Evolutionary conservation across 441 rosid species (phyloP).

Genomic region (Mallotus japonicus): DNA sequence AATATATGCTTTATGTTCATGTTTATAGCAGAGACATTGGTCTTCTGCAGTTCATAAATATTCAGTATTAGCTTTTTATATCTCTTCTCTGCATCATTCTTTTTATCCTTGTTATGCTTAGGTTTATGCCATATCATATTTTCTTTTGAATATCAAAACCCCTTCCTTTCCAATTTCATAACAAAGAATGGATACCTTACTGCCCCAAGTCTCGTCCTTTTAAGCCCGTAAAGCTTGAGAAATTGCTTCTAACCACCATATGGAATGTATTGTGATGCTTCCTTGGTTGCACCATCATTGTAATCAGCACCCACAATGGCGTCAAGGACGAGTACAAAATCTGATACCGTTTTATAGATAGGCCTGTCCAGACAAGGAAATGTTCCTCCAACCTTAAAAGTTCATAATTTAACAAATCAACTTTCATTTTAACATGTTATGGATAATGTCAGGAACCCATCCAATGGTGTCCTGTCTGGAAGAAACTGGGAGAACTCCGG

Average conservation of each 20-base stretch:
- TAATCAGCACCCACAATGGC: constrained; percentile 57
- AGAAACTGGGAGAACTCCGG: constrained; percentile 66
- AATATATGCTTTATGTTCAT: too few species aligned
- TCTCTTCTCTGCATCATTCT: too few species aligned
- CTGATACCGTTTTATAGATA: constrained; percentile 57
- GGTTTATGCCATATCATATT: too few species aligned
- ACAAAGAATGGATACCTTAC: constrained; percentile 35
- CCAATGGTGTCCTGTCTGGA: constrained; percentile 71
- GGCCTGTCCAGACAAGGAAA: constrained; percentile 40
- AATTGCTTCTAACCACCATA: constrained; percentile 60
- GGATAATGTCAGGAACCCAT: constrained; percentile 18
- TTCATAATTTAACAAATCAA: too few species aligned
- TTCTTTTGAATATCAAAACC: too few species aligned
- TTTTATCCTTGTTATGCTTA: too few species aligned
- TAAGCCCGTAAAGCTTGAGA: constrained; percentile 43
- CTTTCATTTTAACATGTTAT: neutral
- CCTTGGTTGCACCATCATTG: constrained; percentile 44
- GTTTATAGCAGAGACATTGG: too few species aligned
- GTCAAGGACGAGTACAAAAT: constrained; percentile 66
- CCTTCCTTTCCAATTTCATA: too few species aligned
- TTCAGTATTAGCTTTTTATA: too few species aligned
- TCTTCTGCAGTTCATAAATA: too few species aligned
- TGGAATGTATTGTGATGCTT: constrained; percentile 52
- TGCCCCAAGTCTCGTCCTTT: constrained; percentile 52
- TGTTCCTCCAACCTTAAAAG: neutral